phyloP scores from a whole-genome alignment of 305 asterid genomes.

The Fraxinus baroniana region DNA sequence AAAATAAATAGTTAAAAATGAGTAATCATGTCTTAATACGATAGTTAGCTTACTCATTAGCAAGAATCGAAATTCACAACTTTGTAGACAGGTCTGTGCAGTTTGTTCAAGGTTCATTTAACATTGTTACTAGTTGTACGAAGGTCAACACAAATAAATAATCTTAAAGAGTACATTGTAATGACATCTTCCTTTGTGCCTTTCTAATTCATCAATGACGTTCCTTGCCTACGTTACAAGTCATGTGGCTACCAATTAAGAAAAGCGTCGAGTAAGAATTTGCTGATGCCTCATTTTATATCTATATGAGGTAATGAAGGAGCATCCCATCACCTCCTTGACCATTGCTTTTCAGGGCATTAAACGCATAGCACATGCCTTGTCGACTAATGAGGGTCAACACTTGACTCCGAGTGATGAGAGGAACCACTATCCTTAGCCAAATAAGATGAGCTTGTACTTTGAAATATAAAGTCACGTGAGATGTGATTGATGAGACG shows the following conservation, averaged over 20 bases:
- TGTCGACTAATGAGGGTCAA: too few species aligned
- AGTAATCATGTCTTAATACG: too few species aligned
- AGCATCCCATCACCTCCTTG: neutral
- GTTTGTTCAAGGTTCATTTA: too few species aligned
- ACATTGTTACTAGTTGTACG: too few species aligned
- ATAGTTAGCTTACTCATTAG: too few species aligned
- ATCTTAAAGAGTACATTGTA: neutral
- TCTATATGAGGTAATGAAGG: neutral
- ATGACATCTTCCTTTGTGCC: neutral
- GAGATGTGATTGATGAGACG: neutral
- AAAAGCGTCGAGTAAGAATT: neutral
- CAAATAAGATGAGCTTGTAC: neutral
- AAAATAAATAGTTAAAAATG: too few species aligned
- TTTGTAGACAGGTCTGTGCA: too few species aligned
- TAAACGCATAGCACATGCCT: too few species aligned
- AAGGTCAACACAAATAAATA: neutral
- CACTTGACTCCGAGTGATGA: neutral
- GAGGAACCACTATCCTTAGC: neutral
- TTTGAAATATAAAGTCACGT: too few species aligned
- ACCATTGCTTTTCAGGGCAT: too few species aligned
- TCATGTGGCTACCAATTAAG: neutral
- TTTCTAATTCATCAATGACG: neutral
- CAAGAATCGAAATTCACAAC: too few species aligned
- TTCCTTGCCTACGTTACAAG: neutral
- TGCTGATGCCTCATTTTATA: neutral